These are phyloP conservation scores for Lathyrus sativus DNA, from an alignment of 306 rosid genomes.

Conservation along the genomic window DNA sequence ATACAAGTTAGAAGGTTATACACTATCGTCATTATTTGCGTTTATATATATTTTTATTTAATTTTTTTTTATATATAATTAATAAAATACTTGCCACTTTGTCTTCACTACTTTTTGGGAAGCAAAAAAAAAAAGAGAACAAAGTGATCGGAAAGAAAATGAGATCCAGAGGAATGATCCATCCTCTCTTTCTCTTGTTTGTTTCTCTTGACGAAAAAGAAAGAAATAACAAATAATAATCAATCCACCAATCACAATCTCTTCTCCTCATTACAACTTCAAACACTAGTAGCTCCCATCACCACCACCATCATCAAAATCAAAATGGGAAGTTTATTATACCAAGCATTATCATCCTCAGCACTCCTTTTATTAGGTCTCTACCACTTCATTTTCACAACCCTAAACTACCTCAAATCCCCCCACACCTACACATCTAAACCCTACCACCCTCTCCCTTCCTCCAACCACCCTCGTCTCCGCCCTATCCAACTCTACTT, in stretches of 20 bases:
- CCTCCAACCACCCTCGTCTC: conserved; percentile 41
- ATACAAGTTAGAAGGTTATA: too few relatives aligned
- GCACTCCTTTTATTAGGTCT: conserved; percentile 62
- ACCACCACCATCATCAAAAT: background rate
- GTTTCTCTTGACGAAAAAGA: background rate
- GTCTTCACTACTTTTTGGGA: background rate
- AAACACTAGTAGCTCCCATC: background rate
- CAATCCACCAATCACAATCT: background rate
- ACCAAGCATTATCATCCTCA: conserved; percentile 54
- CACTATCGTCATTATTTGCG: too few relatives aligned
- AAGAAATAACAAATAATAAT: background rate
- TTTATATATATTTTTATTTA: too few relatives aligned
- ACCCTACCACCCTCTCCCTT: conserved; percentile 74
- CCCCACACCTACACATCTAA: conserved; percentile 71
- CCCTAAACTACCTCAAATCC: conserved; percentile 61
- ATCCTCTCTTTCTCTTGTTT: background rate
- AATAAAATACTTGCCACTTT: background rate
- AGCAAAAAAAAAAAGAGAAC: background rate
- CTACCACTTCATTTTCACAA: conserved; percentile 62
- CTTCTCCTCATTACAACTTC: background rate
- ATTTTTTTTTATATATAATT: too few relatives aligned
- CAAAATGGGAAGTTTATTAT: conserved; percentile 15
- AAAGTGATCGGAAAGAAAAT: background rate
- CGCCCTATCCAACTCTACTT: conserved; percentile 64
- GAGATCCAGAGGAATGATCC: background rate